Evolutionary conservation across 2,329 filamentous ascomycete species (phyloP), one percentile per base, ranked within the genome.

Genomic region (Sclerotinia glacialis): DNA sequence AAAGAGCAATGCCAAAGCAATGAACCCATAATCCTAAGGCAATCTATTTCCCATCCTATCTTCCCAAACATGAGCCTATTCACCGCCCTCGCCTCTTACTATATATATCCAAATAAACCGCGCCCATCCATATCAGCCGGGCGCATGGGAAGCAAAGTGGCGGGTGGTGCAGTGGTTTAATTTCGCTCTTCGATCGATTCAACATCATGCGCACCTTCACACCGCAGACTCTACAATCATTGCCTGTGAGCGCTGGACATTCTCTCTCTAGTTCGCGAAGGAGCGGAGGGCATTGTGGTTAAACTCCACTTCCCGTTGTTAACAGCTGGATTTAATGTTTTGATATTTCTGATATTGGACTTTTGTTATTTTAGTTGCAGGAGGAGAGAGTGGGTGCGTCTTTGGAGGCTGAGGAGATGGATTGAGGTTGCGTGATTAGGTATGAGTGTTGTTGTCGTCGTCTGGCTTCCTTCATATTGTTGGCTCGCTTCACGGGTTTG

Each of bases 381-480:
- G 72, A 76, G 7, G 77, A 69, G 59, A 75, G 69, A 9, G 66
- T 73, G 49, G 77, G 67, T 73, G 47, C 78, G 79, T 68, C 65
- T 80, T 65, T 76, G 78, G 23, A 67, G 67, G 23, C 60, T 79
- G 63, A 69, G 66, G 23, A 59, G 50, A 3, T 75, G 70, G 64
- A 70, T 77, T 23, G 75, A 75, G 28, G 69, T 74, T 47, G 73
- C 74, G 1, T 34, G 21, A 23, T 59, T 47, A 42, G 56, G 9
- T 21, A 5, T 5, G 12, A 16, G 26, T 18, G 26, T 59, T 31
- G 55, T 34, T 18, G 40, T 53, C 7, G 18, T 59, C 42, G 42
- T 23, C 56, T 47, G 42, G 56, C 56, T 59, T 40, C 28, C 56
- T 59, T 40, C 28, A n/a, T n/a, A 18, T 21, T 21, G 14, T 31